Evolutionary conservation across 1,284 basidiomycete species (phyloP), one percentile per base, ranked within the genome.

Genomic region (Takashimella tepidaria): DNA sequence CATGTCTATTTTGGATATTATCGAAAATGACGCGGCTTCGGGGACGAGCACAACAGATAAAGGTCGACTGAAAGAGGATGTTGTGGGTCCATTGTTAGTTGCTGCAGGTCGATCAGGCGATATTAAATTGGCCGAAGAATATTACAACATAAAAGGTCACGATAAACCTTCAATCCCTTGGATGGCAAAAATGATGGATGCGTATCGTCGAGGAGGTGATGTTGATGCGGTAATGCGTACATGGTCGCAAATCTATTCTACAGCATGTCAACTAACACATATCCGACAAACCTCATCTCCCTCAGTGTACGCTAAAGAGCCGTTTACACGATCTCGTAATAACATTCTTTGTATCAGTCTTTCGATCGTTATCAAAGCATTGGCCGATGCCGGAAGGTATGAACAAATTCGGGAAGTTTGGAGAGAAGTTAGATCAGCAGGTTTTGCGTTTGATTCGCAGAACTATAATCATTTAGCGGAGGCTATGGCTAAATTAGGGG

Each of bases 381-480:
- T 92, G 40, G 89, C 89, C 3, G 75, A 78, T 1, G 82, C 81
- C 0, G 87, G 86, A 1, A 71, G 76, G 40, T 85, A 89, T 65
- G 59, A 70, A 6, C 81, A 85, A 53, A 81, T 96, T 41, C 82
- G 85, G 19, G 68, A 74, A 11, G 77, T 82, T 0, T 98, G 95
- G 93, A 74, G 78, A 16, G 69, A 77, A 25, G 81, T 89, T 46
- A 81, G 83, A 57, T 60, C 75, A 5, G 73, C 79, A n/a, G 89
- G 90, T 1, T 88, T 95, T 62, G 80, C 80, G 3, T 92, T 93
- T 67, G 91, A 97, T 69, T 82, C 88, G 11, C 84, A 88, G 63
- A 98, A 97, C 74, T 98, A 91, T 88, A 98, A 97, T 69, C 85
- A 90, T 65, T 79, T 95, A 22, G 82, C 80, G 22, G 78, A 85